These are phyloP conservation scores for Emmonsiellopsis sp. DNA, from an alignment of 2,329 filamentous ascomycete species.

Conservation along the genomic window DNA sequence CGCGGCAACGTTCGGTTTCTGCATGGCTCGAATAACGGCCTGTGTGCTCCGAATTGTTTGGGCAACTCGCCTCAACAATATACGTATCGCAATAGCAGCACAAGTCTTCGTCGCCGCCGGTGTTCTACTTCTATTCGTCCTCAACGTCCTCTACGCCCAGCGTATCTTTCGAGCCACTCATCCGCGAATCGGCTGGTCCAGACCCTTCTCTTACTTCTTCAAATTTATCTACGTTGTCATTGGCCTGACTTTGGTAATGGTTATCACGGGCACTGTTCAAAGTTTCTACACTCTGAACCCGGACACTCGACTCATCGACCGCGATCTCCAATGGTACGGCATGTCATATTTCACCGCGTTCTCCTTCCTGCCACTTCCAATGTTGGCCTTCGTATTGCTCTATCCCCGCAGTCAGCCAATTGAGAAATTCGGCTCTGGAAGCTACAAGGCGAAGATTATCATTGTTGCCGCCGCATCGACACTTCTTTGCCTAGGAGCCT, in stretches of 20 bases:
- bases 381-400: constrained; percentile 42
- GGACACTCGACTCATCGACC: constrained; percentile 43
- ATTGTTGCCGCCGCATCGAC: constrained; percentile 52
- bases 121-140: constrained; percentile 63
- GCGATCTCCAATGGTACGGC: constrained; percentile 56
- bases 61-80: constrained; percentile 39
- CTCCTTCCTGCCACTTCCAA: constrained; percentile 57
- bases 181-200: constrained; percentile 61
- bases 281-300: constrained; percentile 56
- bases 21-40: constrained; percentile 40
- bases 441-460: constrained; percentile 56
- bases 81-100: constrained; percentile 47
- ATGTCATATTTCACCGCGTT: constrained; percentile 54
- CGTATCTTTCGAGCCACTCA: constrained; percentile 66
- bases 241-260: constrained; percentile 51
- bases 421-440: constrained; percentile 59
- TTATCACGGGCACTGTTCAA: constrained; percentile 57
- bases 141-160: constrained; percentile 70
- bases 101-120: constrained; percentile 65
- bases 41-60: constrained; percentile 47
- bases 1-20: constrained; percentile 40
- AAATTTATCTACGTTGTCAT: constrained; percentile 52
- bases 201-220: constrained; percentile 44
- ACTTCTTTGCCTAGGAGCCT: constrained; percentile 59
- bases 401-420: constrained; percentile 36